phyloP scores from a whole-genome alignment of 441 rosid species.

The Euphorbia schlechtendalii region DNA sequence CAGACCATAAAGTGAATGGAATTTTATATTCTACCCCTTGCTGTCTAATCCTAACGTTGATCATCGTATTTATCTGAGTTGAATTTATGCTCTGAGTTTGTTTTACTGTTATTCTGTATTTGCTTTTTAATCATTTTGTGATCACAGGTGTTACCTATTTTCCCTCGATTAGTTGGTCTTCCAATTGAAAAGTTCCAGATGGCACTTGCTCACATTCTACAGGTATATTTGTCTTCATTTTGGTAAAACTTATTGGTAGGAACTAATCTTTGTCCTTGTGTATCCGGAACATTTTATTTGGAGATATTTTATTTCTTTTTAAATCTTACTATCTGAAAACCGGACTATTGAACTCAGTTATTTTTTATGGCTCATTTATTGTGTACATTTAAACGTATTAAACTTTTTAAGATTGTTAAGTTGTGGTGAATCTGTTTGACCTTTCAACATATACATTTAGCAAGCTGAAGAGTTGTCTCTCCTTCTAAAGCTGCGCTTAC shows the following conservation, averaged over 20 bases:
- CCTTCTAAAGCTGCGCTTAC: neutral
- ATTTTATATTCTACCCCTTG: neutral
- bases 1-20: neutral
- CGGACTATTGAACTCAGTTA: neutral
- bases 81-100: neutral
- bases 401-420: neutral
- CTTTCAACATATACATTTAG: neutral
- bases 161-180: conserved; percentile 88
- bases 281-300: too few species aligned
- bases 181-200: conserved; percentile 92
- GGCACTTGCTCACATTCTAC: conserved; percentile 96
- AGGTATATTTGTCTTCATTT: conserved; percentile 47
- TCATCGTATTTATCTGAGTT: neutral
- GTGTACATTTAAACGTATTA: too few species aligned
- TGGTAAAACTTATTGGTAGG: neutral
- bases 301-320: too few species aligned
- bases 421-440: neutral
- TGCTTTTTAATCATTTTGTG: conserved; percentile 16
- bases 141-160: conserved; percentile 89
- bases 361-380: neutral
- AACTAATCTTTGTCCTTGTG: too few species aligned
- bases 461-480: conserved; percentile 2
- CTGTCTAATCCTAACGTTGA: neutral
- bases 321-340: neutral
- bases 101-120: neutral